Base-by-base conservation (phyloP, 108 stramenopile genomes). In the Thalassiosira profunda region DNA sequence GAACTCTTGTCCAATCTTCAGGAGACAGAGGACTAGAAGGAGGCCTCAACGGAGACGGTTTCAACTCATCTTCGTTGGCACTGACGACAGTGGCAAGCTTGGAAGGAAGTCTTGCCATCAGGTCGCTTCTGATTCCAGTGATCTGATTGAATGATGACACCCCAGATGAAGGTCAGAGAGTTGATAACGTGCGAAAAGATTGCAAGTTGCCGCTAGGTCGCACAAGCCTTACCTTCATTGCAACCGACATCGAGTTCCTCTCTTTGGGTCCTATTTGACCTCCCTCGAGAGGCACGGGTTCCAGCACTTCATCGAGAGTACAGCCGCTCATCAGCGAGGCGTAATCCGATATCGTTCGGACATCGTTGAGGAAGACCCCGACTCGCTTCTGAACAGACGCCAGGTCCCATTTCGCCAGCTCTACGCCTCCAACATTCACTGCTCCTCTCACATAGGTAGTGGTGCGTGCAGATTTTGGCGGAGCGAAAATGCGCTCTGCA, bases 1-100 rank as follows among this genome's bases (percentile, higher is more conserved):
- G n/a, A n/a, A 92, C 69, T 49, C 89, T 87, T 14, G 89, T 88
- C 94, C 94, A 95, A 61, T 95, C 94, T 8, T 82, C 81, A 31
- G 94, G 88, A 5, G 94, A 95, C 8, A 95, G 56, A 26, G 61
- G 55, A 33, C 70, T 54, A 21, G 80, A 67, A 15, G 80, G 80
- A 34, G 90, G 88, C 14, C 85, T 72, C 17, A 85, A 40, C 18
- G 86, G 52, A 17, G 87, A 81, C 30, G 85, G 87, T 34, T 79
- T 76, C 55, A 91, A 55, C 31, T 95, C 89, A 25, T 95, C 89
- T 74, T 95, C 94, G 40, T 86, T 84, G 5, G 88, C 75, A 29
- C 86, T 89, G 28, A 95, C 70, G 17, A 91, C 85, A 11, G 91
- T 95, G 15, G 87, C 71, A 5, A 89, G 49, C 51, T 90, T 92